Percentiles rank a stretch among this genome's conserved stretches.
phyloP scores from a whole-genome alignment of 768 basidiomycete genomes.

The Strobilomyces dryophilus region DNA sequence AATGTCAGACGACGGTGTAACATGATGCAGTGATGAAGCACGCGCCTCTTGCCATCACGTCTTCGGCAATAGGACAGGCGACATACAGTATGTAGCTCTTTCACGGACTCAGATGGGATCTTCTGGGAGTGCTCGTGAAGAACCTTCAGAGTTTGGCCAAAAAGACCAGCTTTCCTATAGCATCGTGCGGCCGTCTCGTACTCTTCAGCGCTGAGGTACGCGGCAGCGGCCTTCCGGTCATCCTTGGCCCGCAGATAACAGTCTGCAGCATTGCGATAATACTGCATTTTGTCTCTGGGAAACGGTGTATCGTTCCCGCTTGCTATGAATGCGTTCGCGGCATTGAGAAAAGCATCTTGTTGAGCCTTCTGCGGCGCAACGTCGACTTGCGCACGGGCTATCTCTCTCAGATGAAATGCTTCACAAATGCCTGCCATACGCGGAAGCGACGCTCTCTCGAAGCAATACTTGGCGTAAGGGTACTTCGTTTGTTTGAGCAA shows the following conservation, averaged over 20 bases:
- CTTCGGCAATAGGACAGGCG: constrained; percentile 43
- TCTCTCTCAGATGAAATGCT: constrained; percentile 52
- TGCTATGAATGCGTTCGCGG: constrained; percentile 46
- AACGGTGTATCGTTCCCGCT: constrained; percentile 34
- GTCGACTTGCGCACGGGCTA: constrained; percentile 37
- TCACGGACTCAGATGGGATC: constrained; percentile 30
- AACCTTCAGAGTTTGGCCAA: constrained; percentile 50
- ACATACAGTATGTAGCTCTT: constrained; percentile 40
- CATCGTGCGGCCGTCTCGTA: constrained; percentile 41
- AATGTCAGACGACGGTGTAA: neutral
- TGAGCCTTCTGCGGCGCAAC: constrained; percentile 21
- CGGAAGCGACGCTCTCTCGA: constrained; percentile 40
- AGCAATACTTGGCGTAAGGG: constrained; percentile 52
- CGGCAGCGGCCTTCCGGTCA: constrained; percentile 40
- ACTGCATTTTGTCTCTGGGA: constrained; percentile 30
- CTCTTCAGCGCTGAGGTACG: constrained; percentile 39
- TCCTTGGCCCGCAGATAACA: constrained; percentile 43
- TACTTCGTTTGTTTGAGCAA: constrained; percentile 41
- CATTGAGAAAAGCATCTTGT: constrained; percentile 38
- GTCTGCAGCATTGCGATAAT: constrained; percentile 42
- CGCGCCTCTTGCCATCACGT: constrained; percentile 18
- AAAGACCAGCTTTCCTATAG: constrained; percentile 46
- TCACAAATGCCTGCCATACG: constrained; percentile 44
- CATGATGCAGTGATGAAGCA: neutral
- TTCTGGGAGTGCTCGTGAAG: constrained; percentile 32